Evolutionary conservation across 1,284 basidiomycete species (phyloP), one percentile per base, ranked within the genome.

Genomic region (Marasmius oreades): DNA sequence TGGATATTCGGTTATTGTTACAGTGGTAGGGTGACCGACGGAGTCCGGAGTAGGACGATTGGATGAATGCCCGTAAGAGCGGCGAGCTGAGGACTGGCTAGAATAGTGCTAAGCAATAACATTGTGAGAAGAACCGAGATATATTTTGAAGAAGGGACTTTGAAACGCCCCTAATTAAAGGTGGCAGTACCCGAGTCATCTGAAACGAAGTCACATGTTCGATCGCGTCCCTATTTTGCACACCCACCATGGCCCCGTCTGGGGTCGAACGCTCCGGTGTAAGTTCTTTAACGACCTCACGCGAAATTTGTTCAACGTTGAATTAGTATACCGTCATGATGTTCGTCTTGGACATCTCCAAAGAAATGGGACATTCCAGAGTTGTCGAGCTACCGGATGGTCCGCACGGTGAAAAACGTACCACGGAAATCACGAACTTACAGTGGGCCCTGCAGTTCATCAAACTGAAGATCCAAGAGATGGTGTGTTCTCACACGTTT

Each of bases 311-410:
- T 26, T 4, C 14, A 45, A 0, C 14, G 20, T 20, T 47, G 11
- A 46, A 22, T 33, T 24, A 92, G 90, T 92, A 86, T 66, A 90
- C 88, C 0, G 89, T 88, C 4, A 89, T 87, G 18, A 86, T 92
- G 81, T 97, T 93, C 67, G 79, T 93, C 66, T 74, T 97, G 65
- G 95, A 97, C 76, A 77, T 91, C 47, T 95, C 92, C 2, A 82
- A 88, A 53, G 86, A 92, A 39, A 96, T 97, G 94, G 87, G 81
- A 18, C 82, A 78, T 55, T 69, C 73, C 55, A 75, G 85, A 55
- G 75, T 74, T 5, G 77, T 88, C 48, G 76, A 84, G 44, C 72
- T 91, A 31, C 78, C 86, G 5, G 77, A 76, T 28, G 76, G 75
- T 28, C 71, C 78, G 6, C 73, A 81, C 39, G 82, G 80, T 51